These are phyloP conservation scores for Ophiostoma sp. DNA, from an alignment of 2,329 filamentous ascomycete genomes.

Conservation along the genomic window DNA sequence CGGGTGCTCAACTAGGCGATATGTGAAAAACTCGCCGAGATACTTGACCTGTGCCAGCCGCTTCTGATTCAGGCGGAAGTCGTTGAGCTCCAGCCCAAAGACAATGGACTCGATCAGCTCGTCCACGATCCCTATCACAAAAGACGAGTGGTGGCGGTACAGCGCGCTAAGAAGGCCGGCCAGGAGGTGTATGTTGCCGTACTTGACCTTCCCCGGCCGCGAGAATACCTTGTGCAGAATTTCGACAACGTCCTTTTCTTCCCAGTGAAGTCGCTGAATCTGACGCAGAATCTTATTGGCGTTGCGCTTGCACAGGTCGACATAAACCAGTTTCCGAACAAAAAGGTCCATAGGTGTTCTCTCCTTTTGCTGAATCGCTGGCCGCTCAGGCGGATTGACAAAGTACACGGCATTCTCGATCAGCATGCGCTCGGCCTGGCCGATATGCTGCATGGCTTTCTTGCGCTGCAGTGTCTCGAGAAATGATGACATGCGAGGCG, in stretches of 20 bases:
- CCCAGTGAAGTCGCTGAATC: conserved; percentile 94
- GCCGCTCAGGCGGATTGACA: conserved; percentile 88
- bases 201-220: conserved; percentile 95
- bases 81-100: conserved; percentile 86
- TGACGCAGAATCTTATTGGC: conserved; percentile 92
- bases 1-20: conserved; percentile 90
- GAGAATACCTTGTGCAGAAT: conserved; percentile 82
- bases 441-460: conserved; percentile 90
- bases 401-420: conserved; percentile 98
- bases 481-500: conserved; percentile 88
- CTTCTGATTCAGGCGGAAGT: conserved; percentile 95
- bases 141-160: conserved; percentile 85
- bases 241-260: conserved; percentile 68
- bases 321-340: conserved; percentile 84
- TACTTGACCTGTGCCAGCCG: conserved; percentile 95
- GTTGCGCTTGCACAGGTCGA: conserved; percentile 90
- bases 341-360: conserved; percentile 89
- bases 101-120: conserved; percentile 83
- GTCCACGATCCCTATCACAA: conserved; percentile 87
- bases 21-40: conserved; percentile 93
- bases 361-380: conserved; percentile 95
- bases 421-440: conserved; percentile 93
- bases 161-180: conserved; percentile 84
- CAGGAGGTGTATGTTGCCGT: conserved; percentile 90
- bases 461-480: conserved; percentile 92